Conservation (phyloP, 495 filamentous ascomycete genomes). For the Cladorrhinum samala region DNA sequence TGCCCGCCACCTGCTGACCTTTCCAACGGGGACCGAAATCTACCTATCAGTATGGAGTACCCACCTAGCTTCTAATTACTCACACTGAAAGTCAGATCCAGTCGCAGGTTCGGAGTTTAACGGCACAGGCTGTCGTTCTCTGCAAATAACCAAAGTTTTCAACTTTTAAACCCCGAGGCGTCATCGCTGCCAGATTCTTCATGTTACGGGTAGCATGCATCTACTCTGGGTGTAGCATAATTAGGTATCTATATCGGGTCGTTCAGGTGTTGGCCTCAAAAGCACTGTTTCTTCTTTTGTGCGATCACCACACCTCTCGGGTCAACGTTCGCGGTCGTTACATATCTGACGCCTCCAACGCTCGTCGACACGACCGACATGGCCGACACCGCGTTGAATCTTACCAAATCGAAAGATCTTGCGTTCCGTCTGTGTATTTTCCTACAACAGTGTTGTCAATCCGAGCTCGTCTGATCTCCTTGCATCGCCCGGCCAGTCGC, state of each 20-base stretch:
- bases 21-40: too few relatives aligned
- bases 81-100: too few relatives aligned
- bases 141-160: too few relatives aligned
- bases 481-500: slow-evolving; percentile 1
- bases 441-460: neutral
- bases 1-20: too few relatives aligned
- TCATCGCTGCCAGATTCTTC: too few relatives aligned
- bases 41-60: too few relatives aligned
- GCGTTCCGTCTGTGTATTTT: neutral
- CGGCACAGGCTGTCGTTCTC: too few relatives aligned
- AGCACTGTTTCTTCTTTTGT: neutral
- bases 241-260: neutral
- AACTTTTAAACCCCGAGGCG: too few relatives aligned
- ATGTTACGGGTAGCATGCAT: too few relatives aligned
- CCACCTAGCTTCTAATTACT: too few relatives aligned
- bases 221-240: neutral
- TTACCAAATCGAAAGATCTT: neutral
- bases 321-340: neutral
- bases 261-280: neutral
- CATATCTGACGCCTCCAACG: neutral
- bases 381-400: slow-evolving; percentile 1
- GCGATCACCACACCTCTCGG: neutral
- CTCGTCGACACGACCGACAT: neutral
- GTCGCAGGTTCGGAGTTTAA: too few relatives aligned
- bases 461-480: slow-evolving; percentile 6